phyloP scores from a whole-genome alignment of 352 stramenopile species.

The Globisporangium paroecandrum region DNA sequence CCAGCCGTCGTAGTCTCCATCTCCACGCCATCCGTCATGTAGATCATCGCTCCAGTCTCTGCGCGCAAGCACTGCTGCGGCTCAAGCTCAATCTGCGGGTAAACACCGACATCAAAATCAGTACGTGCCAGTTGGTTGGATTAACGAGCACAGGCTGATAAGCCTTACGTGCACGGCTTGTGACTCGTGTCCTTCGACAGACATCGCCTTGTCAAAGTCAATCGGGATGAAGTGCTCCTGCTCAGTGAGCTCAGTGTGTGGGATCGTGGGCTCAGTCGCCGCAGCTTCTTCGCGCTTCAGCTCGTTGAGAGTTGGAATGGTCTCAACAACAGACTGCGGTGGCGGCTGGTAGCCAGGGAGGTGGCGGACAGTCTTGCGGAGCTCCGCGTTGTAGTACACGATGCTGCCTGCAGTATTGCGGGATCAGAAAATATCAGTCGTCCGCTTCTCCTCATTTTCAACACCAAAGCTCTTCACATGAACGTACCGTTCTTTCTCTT shows the following conservation, averaged over 20 bases:
- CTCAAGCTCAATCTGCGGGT: slow-evolving; percentile 71
- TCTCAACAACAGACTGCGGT: not conserved
- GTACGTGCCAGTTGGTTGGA: not conserved
- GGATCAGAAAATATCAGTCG: not conserved
- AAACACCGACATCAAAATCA: not conserved
- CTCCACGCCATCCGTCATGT: slow-evolving; percentile 92
- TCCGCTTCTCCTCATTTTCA: not conserved
- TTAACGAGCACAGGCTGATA: not conserved
- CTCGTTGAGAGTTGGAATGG: not conserved
- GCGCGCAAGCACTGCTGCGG: slow-evolving; percentile 90
- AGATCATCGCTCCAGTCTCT: slow-evolving; percentile 93
- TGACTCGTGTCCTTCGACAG: slow-evolving; percentile 80
- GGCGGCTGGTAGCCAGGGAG: slow-evolving; percentile 33
- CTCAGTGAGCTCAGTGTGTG: slow-evolving; percentile 35
- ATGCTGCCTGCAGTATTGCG: slow-evolving; percentile 34
- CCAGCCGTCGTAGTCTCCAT: slow-evolving; percentile 91
- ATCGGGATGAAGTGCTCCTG: slow-evolving; percentile 74
- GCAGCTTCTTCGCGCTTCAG: slow-evolving; percentile 11
- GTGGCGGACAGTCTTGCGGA: slow-evolving; percentile 59
- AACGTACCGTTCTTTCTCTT: slow-evolving; percentile 49
- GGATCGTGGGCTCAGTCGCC: slow-evolving; percentile 8
- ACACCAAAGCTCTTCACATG: not conserved
- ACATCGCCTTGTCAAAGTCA: slow-evolving; percentile 75
- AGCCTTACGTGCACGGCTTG: slow-evolving; percentile 74
- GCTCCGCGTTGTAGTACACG: slow-evolving; percentile 60